A percentile compares a stretch with the other conserved stretches of the same genome.
These are phyloP conservation scores for Trichoderma endophyticum DNA, from an alignment of 2,329 filamentous ascomycete species.

Conservation along the genomic window DNA sequence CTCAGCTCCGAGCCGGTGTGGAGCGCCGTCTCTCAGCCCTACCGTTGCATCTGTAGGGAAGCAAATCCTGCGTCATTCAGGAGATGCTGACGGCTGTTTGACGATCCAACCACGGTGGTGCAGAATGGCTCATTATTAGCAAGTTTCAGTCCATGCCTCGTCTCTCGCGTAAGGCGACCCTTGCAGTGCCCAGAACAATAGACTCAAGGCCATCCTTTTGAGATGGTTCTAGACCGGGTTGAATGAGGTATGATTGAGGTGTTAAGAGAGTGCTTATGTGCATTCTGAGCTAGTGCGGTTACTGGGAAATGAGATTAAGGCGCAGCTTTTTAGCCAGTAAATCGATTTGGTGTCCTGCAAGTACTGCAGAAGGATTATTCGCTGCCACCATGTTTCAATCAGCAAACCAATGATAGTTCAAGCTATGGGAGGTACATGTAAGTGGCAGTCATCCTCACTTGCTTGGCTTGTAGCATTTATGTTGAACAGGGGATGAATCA, in stretches of 20 bases:
- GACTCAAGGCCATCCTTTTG: neutral
- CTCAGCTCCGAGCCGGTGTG: neutral
- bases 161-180: neutral
- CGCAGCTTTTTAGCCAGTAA: neutral
- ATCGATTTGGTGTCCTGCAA: neutral
- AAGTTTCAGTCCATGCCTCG: neutral
- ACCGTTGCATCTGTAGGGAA: neutral
- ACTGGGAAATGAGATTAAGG: neutral
- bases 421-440: neutral
- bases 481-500: neutral
- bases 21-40: slow-evolving; percentile 6
- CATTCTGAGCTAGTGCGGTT: neutral
- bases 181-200: neutral
- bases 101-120: neutral
- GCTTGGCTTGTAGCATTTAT: neutral
- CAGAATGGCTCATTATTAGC: neutral
- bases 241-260: neutral
- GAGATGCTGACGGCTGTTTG: neutral
- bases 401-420: neutral
- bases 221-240: neutral
- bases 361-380: neutral
- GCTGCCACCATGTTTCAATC: neutral
- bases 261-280: slow-evolving; percentile 5
- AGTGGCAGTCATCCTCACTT: neutral
- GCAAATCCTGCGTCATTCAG: neutral